phyloP scores from a whole-genome alignment of 2,329 filamentous ascomycete species.

The Penicillium sp. region DNA sequence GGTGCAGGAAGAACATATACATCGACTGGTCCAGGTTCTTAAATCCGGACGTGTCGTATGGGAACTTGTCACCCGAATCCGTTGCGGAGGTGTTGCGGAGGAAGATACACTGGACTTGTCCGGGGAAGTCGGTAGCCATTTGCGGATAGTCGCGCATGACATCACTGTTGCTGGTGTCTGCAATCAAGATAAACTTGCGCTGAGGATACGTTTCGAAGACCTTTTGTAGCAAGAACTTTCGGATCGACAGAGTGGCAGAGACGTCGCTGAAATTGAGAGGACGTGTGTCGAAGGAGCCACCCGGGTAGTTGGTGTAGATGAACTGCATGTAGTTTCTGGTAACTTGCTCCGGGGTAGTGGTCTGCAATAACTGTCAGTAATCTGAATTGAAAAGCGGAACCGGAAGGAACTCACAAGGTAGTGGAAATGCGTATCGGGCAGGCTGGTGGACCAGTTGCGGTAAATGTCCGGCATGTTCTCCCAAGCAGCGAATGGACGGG shows the following conservation, averaged over 20 bases:
- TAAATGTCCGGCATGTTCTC: conserved; percentile 77
- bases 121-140: conserved; percentile 61
- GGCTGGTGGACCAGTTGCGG: conserved; percentile 53
- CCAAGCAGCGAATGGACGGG: conserved; percentile 64
- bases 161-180: conserved; percentile 70
- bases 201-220: conserved; percentile 70
- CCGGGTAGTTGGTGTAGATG: conserved; percentile 72
- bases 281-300: conserved; percentile 70
- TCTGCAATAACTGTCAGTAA: conserved; percentile 46
- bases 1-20: conserved; percentile 75
- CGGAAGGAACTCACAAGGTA: neutral
- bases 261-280: conserved; percentile 76
- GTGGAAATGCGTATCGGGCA: neutral
- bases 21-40: conserved; percentile 58
- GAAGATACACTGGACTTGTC: conserved; percentile 71
- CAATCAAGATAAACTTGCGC: conserved; percentile 69
- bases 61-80: conserved; percentile 62
- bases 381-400: neutral
- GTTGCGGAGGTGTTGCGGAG: conserved; percentile 69
- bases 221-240: conserved; percentile 63
- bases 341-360: conserved; percentile 71
- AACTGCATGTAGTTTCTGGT: conserved; percentile 72
- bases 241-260: conserved; percentile 64
- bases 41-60: conserved; percentile 70
- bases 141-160: conserved; percentile 61